A percentile compares a stretch with the other conserved stretches of the same genome.
Conservation (phyloP, 1,284 basidiomycete genomes). For the Cryptococcus sp. region DNA sequence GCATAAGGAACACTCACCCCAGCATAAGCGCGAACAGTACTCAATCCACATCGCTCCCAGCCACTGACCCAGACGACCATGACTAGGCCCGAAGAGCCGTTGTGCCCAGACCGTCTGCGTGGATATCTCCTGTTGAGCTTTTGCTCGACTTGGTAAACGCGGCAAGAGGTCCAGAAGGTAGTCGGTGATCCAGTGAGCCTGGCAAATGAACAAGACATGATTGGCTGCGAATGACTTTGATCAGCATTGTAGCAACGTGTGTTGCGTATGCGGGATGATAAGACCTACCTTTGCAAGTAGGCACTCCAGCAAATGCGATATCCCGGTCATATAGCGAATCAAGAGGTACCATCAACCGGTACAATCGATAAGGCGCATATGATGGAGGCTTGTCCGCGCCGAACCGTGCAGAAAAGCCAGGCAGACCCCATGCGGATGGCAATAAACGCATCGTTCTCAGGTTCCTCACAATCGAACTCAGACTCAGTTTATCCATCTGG, state of each 20-base stretch:
- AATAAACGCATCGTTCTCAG: conserved; percentile 15
- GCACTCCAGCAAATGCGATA: conserved; percentile 22
- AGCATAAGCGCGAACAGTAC: conserved; percentile 25
- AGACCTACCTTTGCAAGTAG: conserved; percentile 9
- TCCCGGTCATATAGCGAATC: conserved; percentile 19
- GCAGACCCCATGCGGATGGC: conserved; percentile 15
- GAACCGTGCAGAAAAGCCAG: conserved; percentile 15
- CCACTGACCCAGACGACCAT: conserved; percentile 25
- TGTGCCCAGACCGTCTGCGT: conserved; percentile 27
- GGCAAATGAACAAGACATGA: conserved; percentile 24
- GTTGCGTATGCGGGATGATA: not conserved
- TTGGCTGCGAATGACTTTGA: conserved; percentile 16
- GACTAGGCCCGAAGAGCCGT: conserved; percentile 27
- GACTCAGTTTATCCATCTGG: conserved; percentile 11
- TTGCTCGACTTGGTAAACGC: conserved; percentile 10
- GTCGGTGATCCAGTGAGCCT: conserved; percentile 32
- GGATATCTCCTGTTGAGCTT: conserved; percentile 24
- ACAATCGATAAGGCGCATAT: conserved; percentile 22
- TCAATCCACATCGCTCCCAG: conserved; percentile 28
- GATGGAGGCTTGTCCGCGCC: not conserved
- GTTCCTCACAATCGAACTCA: conserved; percentile 7
- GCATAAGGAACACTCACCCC: conserved; percentile 8
- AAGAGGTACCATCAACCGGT: conserved; percentile 25
- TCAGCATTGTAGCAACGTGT: not conserved
- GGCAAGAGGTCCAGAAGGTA: conserved; percentile 26